A percentile compares a stretch with the other conserved stretches of the same genome.
These are phyloP conservation scores for Globisporangium ultimum DNA, from an alignment of 352 stramenopile genomes.

Conservation along the genomic window DNA sequence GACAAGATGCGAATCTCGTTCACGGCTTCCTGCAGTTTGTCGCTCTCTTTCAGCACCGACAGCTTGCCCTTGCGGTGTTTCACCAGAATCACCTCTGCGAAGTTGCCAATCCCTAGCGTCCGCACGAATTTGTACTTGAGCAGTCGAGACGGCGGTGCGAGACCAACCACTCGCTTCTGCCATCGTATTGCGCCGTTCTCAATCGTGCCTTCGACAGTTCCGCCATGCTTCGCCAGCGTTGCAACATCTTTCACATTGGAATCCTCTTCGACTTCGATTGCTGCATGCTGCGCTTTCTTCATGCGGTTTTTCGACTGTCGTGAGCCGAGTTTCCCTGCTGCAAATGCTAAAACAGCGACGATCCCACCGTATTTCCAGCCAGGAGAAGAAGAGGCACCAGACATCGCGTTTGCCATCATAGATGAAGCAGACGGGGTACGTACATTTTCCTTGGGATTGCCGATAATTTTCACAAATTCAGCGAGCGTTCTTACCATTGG, in stretches of 20 bases:
- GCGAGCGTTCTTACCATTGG: slow-evolving; percentile 29
- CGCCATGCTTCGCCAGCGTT: neutral
- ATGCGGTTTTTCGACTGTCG: neutral
- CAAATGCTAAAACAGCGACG: slow-evolving; percentile 40
- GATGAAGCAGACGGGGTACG: neutral
- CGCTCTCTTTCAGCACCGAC: slow-evolving; percentile 76
- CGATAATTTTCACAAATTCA: slow-evolving; percentile 19
- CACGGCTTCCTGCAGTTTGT: slow-evolving; percentile 72
- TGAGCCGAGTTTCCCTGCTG: slow-evolving; percentile 8
- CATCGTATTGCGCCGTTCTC: slow-evolving; percentile 40
- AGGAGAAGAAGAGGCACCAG: neutral
- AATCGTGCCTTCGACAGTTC: slow-evolving; percentile 18
- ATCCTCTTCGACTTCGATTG: slow-evolving; percentile 15
- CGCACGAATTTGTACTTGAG: slow-evolving; percentile 60
- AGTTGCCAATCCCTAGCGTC: slow-evolving; percentile 68
- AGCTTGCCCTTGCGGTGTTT: slow-evolving; percentile 27
- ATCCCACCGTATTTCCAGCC: slow-evolving; percentile 41
- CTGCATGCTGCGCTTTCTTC: too few relatives aligned
- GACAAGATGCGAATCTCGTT: slow-evolving; percentile 75
- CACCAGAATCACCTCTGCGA: slow-evolving; percentile 78
- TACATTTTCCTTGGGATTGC: neutral
- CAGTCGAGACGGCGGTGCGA: slow-evolving; percentile 54
- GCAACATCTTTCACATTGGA: neutral
- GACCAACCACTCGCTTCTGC: slow-evolving; percentile 43
- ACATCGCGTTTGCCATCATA: neutral